phyloP scores from a whole-genome alignment of 2,329 filamentous ascomycete species.

The Aspergillus jensenii region DNA sequence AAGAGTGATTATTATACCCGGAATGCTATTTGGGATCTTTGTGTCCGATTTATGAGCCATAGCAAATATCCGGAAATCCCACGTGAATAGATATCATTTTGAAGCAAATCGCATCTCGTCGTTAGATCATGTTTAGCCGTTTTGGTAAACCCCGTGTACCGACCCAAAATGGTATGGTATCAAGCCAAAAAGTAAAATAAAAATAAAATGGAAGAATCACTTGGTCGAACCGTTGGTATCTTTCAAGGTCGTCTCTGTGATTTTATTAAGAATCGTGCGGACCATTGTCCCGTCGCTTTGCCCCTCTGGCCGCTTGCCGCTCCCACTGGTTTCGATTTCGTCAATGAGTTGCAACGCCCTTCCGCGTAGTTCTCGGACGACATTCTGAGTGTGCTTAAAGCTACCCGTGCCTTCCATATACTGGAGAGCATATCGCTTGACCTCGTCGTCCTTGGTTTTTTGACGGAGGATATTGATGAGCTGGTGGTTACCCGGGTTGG shows the following conservation, averaged over 20 bases:
- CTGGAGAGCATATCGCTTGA: conserved; percentile 84
- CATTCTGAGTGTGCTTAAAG: conserved; percentile 78
- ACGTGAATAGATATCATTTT: neutral
- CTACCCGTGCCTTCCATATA: conserved; percentile 91
- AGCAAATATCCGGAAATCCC: neutral
- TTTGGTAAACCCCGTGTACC: neutral
- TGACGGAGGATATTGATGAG: conserved; percentile 92
- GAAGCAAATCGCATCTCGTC: neutral
- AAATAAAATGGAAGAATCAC: neutral
- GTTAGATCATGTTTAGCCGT: conserved; percentile 1
- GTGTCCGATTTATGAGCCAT: neutral
- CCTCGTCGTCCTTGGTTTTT: conserved; percentile 79
- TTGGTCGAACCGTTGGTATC: conserved; percentile 15
- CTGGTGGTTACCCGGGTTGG: conserved; percentile 61
- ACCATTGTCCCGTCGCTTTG: conserved; percentile 58
- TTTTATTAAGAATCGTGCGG: conserved; percentile 67
- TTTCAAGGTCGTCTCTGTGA: conserved; percentile 48
- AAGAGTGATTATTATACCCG: conserved; percentile 18
- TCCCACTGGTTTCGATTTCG: conserved; percentile 56
- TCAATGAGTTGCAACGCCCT: conserved; percentile 64
- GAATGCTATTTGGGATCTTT: neutral
- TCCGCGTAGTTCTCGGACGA: conserved; percentile 63
- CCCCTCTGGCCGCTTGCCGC: conserved; percentile 37
- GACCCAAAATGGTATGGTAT: neutral
- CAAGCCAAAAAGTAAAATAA: neutral